Base-by-base conservation (phyloP, 345 rosid genomes). In the Corchorus olitorius region DNA sequence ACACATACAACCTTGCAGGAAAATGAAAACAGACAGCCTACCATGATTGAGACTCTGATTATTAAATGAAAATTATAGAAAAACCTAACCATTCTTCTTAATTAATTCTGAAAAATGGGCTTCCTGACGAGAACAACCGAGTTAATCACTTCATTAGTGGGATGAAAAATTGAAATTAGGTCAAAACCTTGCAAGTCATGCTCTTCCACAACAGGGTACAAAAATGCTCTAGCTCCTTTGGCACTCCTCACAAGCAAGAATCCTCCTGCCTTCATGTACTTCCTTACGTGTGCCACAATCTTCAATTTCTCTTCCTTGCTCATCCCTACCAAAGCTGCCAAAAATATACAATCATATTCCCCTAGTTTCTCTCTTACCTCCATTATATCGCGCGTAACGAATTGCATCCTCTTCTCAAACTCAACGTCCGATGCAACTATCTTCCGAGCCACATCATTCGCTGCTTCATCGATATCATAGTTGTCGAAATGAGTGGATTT, bases 311-410 rank as follows among this genome's bases (percentile, higher is more conserved):
- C 80, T 50, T 60, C 84, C 68, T 69, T 80, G 43, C 35, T 78
- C 82, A 83, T 78, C 71, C 87, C 89, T 45, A 86, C 89, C 39
- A 86, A 55, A 20, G 89, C 87, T 13, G 89, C 87, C 79, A 86
- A 62, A 67, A 86, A 83, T 5, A 83, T 76, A 37, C 82, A 77
- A 17, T 86, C 89, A 46, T 83, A 83, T 67, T 83, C 85, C 8
- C 37, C 65, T 6, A 85, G 41, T 72, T 76, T 70, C 75, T 83
- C 84, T 19, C 34, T 76, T 78, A 80, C 82, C 62, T 76, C 75
- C 84, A 83, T 78, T 33, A 83, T 41, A 43, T 86, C 83, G 6
- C 55, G 0, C 0, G 82, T 83, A 68, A 67, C 45, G n/a, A 86
- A 83, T 70, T 75, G 79, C 88, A 83, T 79, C 61, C 86, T 81